Percentiles rank a stretch among this genome's conserved stretches.
Conservation (phyloP, 495 filamentous ascomycete genomes). For the Xanthoparmelia taractica region DNA sequence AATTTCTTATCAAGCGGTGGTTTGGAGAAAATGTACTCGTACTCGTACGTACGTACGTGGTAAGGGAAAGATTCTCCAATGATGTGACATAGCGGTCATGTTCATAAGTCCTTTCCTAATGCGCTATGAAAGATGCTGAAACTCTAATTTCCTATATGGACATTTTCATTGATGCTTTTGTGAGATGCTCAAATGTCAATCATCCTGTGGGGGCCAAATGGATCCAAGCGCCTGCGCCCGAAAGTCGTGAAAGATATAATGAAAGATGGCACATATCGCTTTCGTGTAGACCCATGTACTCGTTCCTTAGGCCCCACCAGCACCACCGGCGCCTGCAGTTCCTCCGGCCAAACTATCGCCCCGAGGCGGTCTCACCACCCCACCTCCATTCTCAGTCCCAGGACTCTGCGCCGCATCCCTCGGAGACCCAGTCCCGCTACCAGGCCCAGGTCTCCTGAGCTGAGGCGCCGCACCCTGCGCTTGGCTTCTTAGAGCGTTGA, state of each 20-base stretch:
- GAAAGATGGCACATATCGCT: neutral
- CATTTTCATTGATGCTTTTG: neutral
- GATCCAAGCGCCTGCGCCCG: constrained; percentile 3
- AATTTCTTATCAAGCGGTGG: neutral
- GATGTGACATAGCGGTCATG: neutral
- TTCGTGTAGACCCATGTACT: neutral
- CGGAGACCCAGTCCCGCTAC: constrained; percentile 18
- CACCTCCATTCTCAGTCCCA: neutral
- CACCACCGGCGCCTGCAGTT: neutral
- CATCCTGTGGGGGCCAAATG: neutral
- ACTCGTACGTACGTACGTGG: no score
- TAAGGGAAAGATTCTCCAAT: neutral
- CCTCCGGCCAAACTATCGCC: constrained; percentile 16
- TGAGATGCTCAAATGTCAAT: neutral
- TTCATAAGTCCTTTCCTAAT: neutral
- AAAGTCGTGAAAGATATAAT: neutral
- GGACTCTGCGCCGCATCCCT: constrained; percentile 7
- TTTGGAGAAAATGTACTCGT: neutral
- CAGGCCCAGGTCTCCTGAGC: constrained; percentile 19
- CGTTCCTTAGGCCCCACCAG: neutral
- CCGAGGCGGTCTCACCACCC: constrained; percentile 16
- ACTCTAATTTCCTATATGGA: neutral
- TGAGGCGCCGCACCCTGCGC: constrained; percentile 21
- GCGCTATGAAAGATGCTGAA: neutral
- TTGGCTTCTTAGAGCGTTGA: constrained; percentile 22